phyloP scores from a whole-genome alignment of 2,329 filamentous ascomycete genomes.

The Fusarium virguliforme region DNA sequence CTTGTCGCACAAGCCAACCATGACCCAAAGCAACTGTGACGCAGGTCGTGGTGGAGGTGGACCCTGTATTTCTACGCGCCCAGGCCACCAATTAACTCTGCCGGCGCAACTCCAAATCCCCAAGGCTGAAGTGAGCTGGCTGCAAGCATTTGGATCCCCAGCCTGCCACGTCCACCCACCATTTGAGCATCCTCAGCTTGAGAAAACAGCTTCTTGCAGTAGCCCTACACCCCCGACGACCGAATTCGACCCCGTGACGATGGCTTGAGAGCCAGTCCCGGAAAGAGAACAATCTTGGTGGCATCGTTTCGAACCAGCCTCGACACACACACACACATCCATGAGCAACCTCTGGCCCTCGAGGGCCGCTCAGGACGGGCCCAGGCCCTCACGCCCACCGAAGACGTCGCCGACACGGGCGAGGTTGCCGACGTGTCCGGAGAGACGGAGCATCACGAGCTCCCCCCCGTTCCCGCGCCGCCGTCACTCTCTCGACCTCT shows the following conservation, averaged over 20 bases:
- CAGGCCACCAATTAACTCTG: slow-evolving; percentile 46
- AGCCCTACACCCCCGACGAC: slow-evolving; percentile 13
- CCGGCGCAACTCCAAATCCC: slow-evolving; percentile 29
- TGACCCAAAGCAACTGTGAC: slow-evolving; percentile 21
- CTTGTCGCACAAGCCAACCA: slow-evolving; percentile 17
- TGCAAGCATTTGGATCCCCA: slow-evolving; percentile 20
- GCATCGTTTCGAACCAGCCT: slow-evolving; percentile 45
- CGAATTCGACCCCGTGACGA: slow-evolving; percentile 27
- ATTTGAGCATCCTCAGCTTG: slow-evolving; percentile 21
- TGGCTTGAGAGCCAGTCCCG: slow-evolving; percentile 36
- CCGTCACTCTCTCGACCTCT: slow-evolving; percentile 46
- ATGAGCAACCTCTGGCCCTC: slow-evolving; percentile 66
- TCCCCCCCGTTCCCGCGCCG: slow-evolving; percentile 55
- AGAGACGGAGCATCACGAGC: slow-evolving; percentile 57
- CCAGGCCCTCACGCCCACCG: slow-evolving; percentile 50
- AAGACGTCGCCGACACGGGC: slow-evolving; percentile 62
- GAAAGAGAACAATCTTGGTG: slow-evolving; percentile 43
- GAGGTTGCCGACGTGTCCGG: slow-evolving; percentile 54
- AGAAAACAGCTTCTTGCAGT: slow-evolving; percentile 2
- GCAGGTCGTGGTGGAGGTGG: slow-evolving; percentile 18
- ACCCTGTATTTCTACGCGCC: slow-evolving; percentile 32
- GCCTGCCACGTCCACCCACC: slow-evolving; percentile 36
- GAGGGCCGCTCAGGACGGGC: slow-evolving; percentile 55
- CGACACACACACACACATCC: slow-evolving; percentile 43
- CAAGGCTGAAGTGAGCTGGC: slow-evolving; percentile 35